phyloP scores from a whole-genome alignment of 2,329 filamentous ascomycete species.

The Incumbomyces lentus region DNA sequence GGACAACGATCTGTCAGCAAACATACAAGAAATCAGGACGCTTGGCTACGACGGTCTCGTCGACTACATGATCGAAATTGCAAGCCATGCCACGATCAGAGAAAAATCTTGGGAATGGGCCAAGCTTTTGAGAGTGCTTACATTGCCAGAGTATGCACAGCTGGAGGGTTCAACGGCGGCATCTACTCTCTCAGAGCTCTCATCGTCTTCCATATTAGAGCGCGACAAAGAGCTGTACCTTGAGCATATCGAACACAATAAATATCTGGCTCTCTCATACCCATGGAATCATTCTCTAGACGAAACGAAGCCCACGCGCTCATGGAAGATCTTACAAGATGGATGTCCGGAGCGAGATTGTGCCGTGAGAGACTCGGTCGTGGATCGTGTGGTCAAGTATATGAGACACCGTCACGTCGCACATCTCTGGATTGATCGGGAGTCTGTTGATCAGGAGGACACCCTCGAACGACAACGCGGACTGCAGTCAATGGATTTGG shows the following conservation, averaged over 20 bases:
- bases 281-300: background rate
- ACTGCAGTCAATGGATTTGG: background rate
- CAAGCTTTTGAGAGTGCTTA: too few relatives aligned
- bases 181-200: too few relatives aligned
- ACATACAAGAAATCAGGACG: too few relatives aligned
- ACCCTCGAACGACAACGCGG: background rate
- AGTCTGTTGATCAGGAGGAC: background rate
- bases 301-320: background rate
- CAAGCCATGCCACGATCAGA: too few relatives aligned
- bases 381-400: background rate
- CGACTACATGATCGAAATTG: too few relatives aligned
- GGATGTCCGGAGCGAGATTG: background rate
- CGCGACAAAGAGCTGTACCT: too few relatives aligned
- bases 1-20: too few relatives aligned
- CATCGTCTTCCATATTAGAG: too few relatives aligned
- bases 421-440: background rate
- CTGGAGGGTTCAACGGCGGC: too few relatives aligned
- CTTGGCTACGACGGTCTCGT: too few relatives aligned
- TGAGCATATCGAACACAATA: background rate
- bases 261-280: background rate
- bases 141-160: too few relatives aligned
- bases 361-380: background rate
- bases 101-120: too few relatives aligned
- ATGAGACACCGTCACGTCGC: background rate
- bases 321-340: background rate